Evolutionary conservation across 768 basidiomycete genomes (phyloP).

Genomic region (Mycena albidolilacea): DNA sequence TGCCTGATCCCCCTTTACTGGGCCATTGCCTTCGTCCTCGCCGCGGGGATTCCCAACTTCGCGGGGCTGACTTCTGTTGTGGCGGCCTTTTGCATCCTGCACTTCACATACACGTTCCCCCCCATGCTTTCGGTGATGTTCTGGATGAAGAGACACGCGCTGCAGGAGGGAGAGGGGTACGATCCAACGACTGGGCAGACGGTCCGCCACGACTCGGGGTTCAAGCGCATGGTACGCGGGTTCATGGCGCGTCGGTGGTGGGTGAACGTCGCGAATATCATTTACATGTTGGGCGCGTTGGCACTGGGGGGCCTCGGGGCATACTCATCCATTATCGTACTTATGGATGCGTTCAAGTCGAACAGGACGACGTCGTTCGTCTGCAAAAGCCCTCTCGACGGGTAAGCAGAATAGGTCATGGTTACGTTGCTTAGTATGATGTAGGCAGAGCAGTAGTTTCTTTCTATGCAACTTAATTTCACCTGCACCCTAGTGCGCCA

Average conservation of each 20-base stretch:
- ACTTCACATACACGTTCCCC: conserved; percentile 33
- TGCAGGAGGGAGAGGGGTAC: conserved; percentile 26
- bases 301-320: conserved; percentile 22
- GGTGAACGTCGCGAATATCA: conserved; percentile 16
- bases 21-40: conserved; percentile 30
- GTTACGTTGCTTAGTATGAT: conserved; percentile 8
- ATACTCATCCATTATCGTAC: conserved; percentile 25
- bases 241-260: conserved; percentile 29
- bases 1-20: conserved; percentile 20
- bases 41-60: conserved; percentile 30
- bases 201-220: conserved; percentile 20
- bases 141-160: conserved; percentile 27
- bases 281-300: conserved; percentile 20
- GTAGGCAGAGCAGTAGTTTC: conserved; percentile 12
- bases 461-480: conserved; percentile 16
- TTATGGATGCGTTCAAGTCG: conserved; percentile 17
- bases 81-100: conserved; percentile 29
- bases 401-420: conserved; percentile 14
- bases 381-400: conserved; percentile 28
- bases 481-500: not conserved
- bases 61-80: conserved; percentile 27
- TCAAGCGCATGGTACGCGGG: conserved; percentile 24
- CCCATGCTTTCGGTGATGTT: conserved; percentile 22
- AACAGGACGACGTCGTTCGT: conserved; percentile 28
- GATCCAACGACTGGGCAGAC: conserved; percentile 23